A percentile compares a stretch with the other conserved stretches of the same genome.
Conservation (phyloP, 2,329 filamentous ascomycete genomes). For the Arthrinium phaeospermum region DNA sequence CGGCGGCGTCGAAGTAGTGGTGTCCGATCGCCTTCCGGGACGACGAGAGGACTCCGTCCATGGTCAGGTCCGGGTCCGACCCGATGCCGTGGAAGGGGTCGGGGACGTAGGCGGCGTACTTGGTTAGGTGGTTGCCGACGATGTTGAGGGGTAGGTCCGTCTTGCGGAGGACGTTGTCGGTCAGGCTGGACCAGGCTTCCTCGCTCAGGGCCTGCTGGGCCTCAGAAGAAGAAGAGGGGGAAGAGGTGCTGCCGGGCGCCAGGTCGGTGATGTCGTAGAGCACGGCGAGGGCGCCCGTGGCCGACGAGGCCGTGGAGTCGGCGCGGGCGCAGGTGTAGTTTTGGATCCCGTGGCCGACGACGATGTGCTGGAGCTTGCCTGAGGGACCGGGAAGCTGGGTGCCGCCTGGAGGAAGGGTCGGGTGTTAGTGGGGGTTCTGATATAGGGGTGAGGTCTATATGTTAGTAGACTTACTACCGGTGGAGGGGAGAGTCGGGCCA, state of each 20-base stretch:
- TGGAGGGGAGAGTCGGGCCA: slow-evolving; percentile 45
- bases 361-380: slow-evolving; percentile 5
- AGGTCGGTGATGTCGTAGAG: slow-evolving; percentile 62
- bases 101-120: slow-evolving; percentile 49
- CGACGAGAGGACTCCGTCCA: slow-evolving; percentile 38
- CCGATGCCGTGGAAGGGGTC: slow-evolving; percentile 47
- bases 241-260: slow-evolving; percentile 53
- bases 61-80: slow-evolving; percentile 44
- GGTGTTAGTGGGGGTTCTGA: background rate
- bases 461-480: slow-evolving; percentile 40
- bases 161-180: slow-evolving; percentile 46
- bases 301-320: slow-evolving; percentile 43
- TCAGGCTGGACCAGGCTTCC: slow-evolving; percentile 46
- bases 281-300: slow-evolving; percentile 60
- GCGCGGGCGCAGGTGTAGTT: slow-evolving; percentile 67
- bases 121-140: slow-evolving; percentile 34
- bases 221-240: slow-evolving; percentile 24
- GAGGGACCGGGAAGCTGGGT: slow-evolving; percentile 6
- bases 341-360: slow-evolving; percentile 65
- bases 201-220: slow-evolving; percentile 40
- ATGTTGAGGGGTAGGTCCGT: slow-evolving; percentile 56
- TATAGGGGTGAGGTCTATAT: background rate
- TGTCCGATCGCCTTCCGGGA: slow-evolving; percentile 59
- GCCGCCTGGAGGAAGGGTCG: background rate
- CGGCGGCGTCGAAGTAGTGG: slow-evolving; percentile 67